Evolutionary conservation across 2,329 filamentous ascomycete genomes (phyloP).

Genomic region (Diplocarpon mali): DNA sequence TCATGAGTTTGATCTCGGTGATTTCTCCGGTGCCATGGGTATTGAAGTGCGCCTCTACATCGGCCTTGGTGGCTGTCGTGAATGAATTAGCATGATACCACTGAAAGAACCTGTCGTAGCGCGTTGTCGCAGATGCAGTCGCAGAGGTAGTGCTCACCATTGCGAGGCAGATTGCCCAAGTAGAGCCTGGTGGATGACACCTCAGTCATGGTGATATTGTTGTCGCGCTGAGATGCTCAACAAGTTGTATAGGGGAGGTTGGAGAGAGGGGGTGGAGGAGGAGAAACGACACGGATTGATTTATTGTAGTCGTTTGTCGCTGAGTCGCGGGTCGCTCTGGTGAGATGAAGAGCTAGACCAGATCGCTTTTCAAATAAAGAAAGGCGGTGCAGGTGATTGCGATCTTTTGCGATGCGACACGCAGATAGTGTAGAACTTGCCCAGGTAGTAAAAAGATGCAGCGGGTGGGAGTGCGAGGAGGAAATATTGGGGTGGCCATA

Average conservation of each 20-base stretch:
- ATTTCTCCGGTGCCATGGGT: conserved; percentile 95
- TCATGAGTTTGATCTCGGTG: conserved; percentile 99
- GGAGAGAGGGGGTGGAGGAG: neutral
- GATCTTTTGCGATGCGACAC: neutral
- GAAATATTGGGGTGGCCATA: too few relatives aligned
- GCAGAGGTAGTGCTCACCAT: conserved; percentile 53
- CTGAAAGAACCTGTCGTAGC: neutral
- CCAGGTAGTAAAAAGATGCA: neutral
- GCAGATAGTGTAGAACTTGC: neutral
- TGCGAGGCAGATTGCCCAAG: conserved; percentile 92
- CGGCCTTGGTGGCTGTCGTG: conserved; percentile 76
- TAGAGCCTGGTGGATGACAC: conserved; percentile 94
- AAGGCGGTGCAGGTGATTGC: neutral
- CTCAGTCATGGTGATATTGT: conserved; percentile 50
- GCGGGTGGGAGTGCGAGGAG: too few relatives aligned
- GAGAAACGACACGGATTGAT: neutral
- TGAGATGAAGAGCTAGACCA: too few relatives aligned
- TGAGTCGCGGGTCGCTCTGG: too few relatives aligned
- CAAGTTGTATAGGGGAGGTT: neutral
- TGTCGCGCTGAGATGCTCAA: conserved; percentile 1
- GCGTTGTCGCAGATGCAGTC: neutral
- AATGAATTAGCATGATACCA: conserved; percentile 11
- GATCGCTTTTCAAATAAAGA: too few relatives aligned
- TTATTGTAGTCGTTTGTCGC: too few relatives aligned
- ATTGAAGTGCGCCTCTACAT: conserved; percentile 91